phyloP scores from a whole-genome alignment of 495 filamentous ascomycete genomes.

The Copromyces sp. region DNA sequence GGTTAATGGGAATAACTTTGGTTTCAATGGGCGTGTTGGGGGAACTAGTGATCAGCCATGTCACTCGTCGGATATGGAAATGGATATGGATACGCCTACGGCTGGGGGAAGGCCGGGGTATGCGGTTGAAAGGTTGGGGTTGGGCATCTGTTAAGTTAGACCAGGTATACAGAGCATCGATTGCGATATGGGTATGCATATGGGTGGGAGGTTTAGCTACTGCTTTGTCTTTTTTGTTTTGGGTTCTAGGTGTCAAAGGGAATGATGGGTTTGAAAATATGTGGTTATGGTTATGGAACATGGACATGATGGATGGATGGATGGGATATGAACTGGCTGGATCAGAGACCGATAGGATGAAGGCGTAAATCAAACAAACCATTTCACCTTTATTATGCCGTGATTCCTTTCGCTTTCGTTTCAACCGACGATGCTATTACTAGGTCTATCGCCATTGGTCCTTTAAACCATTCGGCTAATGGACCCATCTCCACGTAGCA shows the following conservation, averaged over 20 bases:
- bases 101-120: conserved; percentile 8
- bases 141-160: conserved; percentile 4
- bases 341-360: neutral
- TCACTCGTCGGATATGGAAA: conserved; percentile 14
- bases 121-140: conserved; percentile 2
- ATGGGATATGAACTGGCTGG: neutral
- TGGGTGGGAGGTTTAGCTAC: neutral
- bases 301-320: neutral
- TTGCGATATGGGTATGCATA: neutral
- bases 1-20: neutral
- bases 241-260: neutral
- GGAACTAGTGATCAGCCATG: neutral
- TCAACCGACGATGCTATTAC: neutral
- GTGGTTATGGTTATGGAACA: neutral
- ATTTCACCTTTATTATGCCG: neutral
- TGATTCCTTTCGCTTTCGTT: neutral
- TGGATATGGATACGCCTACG: conserved; percentile 23
- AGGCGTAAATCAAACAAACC: neutral
- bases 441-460: neutral
- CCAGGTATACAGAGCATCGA: conserved; percentile 2
- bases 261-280: neutral
- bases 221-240: neutral
- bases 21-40: neutral
- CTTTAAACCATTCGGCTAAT: neutral
- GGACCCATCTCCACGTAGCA: neutral